Conservation (phyloP, 176 grass and related monocot species). For the Lolium multiflorum region DNA sequence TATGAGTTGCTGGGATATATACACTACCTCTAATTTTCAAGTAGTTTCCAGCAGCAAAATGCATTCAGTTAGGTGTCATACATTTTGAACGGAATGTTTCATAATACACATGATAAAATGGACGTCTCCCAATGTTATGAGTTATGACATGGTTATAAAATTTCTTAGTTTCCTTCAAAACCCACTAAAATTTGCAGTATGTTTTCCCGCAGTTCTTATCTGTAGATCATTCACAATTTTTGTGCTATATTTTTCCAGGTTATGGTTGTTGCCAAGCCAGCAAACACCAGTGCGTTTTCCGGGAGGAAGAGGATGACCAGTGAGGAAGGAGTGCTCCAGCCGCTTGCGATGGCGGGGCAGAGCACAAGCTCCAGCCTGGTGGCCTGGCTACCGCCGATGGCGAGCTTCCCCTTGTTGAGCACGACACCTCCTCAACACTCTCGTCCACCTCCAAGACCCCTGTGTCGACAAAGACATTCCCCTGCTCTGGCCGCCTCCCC, state of each 20-base stretch:
- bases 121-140: not conserved
- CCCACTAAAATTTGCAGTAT: not conserved
- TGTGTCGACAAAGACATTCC: too few species aligned
- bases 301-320: too few species aligned
- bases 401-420: too few species aligned
- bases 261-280: constrained; percentile 93
- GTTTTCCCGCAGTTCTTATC: not conserved
- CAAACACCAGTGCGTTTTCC: constrained; percentile 98
- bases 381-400: too few species aligned
- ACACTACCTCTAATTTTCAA: not conserved
- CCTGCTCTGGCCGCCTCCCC: too few species aligned
- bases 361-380: too few species aligned
- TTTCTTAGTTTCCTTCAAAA: constrained; percentile 28
- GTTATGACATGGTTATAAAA: not conserved
- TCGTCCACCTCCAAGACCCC: too few species aligned
- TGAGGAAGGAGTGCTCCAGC: too few species aligned
- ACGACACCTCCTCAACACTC: too few species aligned
- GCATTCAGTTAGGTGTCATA: constrained; percentile 6
- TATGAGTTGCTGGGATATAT: constrained; percentile 19
- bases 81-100: not conserved
- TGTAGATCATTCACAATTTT: not conserved
- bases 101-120: not conserved
- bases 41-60: not conserved
- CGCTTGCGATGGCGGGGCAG: too few species aligned
- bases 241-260: constrained; percentile 58